Evolutionary conservation across 257 asterid genomes (phyloP), one percentile per base, ranked within the genome.

Genomic region (Penstemon barbatus): DNA sequence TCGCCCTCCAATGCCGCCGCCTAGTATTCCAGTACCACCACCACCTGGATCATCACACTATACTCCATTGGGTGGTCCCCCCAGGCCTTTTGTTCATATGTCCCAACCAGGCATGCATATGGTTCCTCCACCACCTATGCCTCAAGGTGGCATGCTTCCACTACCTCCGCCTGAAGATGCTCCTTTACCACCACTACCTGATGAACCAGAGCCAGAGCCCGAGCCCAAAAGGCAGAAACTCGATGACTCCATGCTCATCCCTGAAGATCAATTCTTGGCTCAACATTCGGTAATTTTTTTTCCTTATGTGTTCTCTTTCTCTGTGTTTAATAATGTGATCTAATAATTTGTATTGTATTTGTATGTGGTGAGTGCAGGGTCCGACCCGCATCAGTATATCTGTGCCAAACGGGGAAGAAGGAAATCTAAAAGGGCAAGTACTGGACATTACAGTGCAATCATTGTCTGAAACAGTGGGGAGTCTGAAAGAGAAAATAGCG

Each of bases 221-320:
- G 97, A 91, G 77, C 94, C 96, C 41, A 91, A 91, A 86, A 79
- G 87, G 73, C 97, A 85, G 74, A 91, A 80, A 82, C 93, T 87
- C 67, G 97, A 89, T 60, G 96, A 89, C 77, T 78, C 95, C 66
- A 72, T 78, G 61, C 91, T 89, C 53, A 81, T 89, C 57, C 96
- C 95, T 13, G 97, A 89, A 71, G 97, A 91, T 43, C 95, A 91
- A 59, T 91, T 91, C 74, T 71, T 89, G 79, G 85, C 89, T 64
- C 82, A 82, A 59, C 91, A 87, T 80, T 71, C 76, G 75, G 97
- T 91, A 82, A 37, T 45, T 63, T 43, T 9, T 36, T 18, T 8
- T n/a, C 7, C 18, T n/a, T 37, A 33, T 57, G 19, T 43, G 38
- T 3, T 53, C 40, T 8, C 25, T 63, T 48, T 25, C 43, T 49